A percentile compares a stretch with the other conserved stretches of the same genome.
Evolutionary conservation across 345 rosid genomes (phyloP).

Genomic region (Gossypium ekmanianum): DNA sequence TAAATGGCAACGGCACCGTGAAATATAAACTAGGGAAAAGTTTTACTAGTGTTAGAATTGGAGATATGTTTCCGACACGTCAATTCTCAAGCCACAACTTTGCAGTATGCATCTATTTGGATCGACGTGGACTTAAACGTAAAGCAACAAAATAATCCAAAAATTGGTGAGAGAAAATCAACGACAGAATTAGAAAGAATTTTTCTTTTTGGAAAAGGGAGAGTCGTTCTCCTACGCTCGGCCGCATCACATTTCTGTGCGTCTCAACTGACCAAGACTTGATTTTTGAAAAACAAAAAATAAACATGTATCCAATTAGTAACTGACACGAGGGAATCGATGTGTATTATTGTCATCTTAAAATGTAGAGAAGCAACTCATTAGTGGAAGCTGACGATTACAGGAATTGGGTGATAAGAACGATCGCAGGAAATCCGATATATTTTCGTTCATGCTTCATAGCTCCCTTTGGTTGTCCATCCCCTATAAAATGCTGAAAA

Average conservation of each 20-base stretch:
- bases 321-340: neutral
- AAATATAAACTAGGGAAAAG: too few relatives aligned
- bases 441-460: neutral
- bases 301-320: neutral
- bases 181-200: neutral
- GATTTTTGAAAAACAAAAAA: neutral
- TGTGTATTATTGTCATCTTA: neutral
- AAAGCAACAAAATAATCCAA: neutral
- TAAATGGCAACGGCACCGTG: too few relatives aligned
- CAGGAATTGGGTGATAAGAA: neutral
- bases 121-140: neutral
- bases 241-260: neutral
- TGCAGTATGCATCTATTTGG: neutral
- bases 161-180: neutral
- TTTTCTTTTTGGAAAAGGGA: neutral
- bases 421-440: neutral
- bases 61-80: neutral
- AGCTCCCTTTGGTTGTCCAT: neutral
- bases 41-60: neutral
- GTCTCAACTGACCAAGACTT: neutral
- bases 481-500: neutral
- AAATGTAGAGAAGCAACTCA: neutral
- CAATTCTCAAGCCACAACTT: neutral
- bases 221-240: slow-evolving; percentile 1
- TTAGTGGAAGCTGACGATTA: neutral